A percentile compares a stretch with the other conserved stretches of the same genome.
Conservation (phyloP, 352 stramenopile genomes). For the Globisporangium alternatum region DNA sequence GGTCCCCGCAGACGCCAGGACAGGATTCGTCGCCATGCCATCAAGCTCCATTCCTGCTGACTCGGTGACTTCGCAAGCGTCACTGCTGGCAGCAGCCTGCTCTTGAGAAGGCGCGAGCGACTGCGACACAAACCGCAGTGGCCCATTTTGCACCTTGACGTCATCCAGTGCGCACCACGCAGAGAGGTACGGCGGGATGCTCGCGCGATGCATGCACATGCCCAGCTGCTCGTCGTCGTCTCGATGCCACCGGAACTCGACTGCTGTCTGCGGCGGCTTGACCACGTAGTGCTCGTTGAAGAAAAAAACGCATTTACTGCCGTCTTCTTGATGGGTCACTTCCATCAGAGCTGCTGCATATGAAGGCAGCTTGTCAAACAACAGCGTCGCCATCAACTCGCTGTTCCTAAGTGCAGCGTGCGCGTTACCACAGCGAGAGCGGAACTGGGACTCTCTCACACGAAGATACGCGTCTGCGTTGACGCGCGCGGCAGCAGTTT, state of each 20-base stretch:
- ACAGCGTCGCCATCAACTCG: conserved; percentile 23
- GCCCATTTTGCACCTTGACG: conserved; percentile 44
- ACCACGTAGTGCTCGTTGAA: conserved; percentile 84
- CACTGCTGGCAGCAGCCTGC: background rate
- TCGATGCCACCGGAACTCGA: conserved; percentile 75
- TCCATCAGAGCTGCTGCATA: conserved; percentile 22
- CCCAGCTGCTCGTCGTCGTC: conserved; percentile 73
- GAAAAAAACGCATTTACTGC: conserved; percentile 30
- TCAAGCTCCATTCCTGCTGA: conserved; percentile 6
- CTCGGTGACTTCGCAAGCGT: background rate
- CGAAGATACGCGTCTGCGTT: conserved; percentile 26
- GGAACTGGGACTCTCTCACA: conserved; percentile 25
- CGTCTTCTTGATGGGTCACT: background rate
- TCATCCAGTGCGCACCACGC: conserved; percentile 68
- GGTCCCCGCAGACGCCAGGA: conserved; percentile 34
- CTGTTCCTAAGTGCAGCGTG: conserved; percentile 2
- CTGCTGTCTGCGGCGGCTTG: conserved; percentile 48
- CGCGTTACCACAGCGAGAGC: background rate
- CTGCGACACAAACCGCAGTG: conserved; percentile 51
- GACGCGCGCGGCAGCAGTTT: conserved; percentile 28
- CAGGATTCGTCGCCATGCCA: conserved; percentile 22
- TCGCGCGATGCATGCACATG: conserved; percentile 60
- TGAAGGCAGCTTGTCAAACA: conserved; percentile 44
- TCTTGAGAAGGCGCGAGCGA: background rate
- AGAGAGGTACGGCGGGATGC: conserved; percentile 55